Conservation (phyloP, 371 early-diverging fungal genomes). For the Mucor irregularis region DNA sequence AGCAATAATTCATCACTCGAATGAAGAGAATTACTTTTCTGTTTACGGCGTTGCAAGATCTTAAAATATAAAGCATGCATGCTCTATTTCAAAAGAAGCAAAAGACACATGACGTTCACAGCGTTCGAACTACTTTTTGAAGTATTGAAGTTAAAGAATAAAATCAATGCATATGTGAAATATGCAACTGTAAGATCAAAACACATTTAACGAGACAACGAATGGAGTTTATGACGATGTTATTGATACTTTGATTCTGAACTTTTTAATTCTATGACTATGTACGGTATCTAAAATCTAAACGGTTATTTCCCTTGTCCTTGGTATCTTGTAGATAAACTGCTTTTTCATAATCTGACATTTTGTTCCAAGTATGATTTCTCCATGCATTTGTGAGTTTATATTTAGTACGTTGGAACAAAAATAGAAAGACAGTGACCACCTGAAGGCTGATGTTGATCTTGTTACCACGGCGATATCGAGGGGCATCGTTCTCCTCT, state of each 20-base stretch:
- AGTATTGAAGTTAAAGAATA: too few species aligned
- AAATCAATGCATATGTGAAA: too few species aligned
- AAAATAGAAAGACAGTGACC: constrained; percentile 15
- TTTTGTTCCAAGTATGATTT: constrained; percentile 26
- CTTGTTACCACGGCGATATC: constrained; percentile 37
- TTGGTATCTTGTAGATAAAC: constrained; percentile 28
- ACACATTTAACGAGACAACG: too few species aligned
- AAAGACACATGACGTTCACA: too few species aligned
- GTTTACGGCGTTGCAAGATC: too few species aligned
- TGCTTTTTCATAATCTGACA: constrained; percentile 29
- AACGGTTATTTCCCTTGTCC: constrained; percentile 24
- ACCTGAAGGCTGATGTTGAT: constrained; percentile 29
- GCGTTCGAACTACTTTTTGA: too few species aligned
- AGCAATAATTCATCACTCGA: too few species aligned
- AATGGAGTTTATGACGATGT: neutral
- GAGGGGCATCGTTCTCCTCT: constrained; percentile 36
- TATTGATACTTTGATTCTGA: too few species aligned
- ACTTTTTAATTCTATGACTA: neutral
- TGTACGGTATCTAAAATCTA: constrained; percentile 1
- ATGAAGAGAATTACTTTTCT: too few species aligned
- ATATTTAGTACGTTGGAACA: constrained; percentile 31
- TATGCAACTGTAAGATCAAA: too few species aligned
- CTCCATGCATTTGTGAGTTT: constrained; percentile 32
- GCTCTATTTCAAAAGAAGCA: too few species aligned
- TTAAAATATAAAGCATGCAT: too few species aligned